Percentiles rank a stretch among this genome's conserved stretches.
These are phyloP conservation scores for Coemansia sp. DNA, from an alignment of 192 early-diverging fungal species.

Conservation along the genomic window DNA sequence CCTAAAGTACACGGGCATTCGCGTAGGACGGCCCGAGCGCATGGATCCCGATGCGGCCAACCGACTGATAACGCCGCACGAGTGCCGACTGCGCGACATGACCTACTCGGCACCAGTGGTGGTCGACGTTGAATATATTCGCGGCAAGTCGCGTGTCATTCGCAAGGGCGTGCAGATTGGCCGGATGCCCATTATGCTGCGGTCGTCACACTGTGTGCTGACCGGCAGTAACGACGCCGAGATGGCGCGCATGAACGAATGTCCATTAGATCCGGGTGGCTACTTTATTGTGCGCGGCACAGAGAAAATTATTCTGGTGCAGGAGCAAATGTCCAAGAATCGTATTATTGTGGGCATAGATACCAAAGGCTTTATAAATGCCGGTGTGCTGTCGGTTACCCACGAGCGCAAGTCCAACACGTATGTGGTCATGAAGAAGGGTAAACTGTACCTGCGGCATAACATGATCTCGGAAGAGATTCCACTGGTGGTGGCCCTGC, in stretches of 20 bases:
- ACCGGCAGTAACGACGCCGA: conserved; percentile 75
- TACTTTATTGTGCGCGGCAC: conserved; percentile 96
- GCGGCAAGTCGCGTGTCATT: conserved; percentile 76
- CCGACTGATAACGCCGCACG: conserved; percentile 84
- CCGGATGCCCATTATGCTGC: conserved; percentile 95
- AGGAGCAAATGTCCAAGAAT: conserved; percentile 98
- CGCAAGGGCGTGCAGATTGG: conserved; percentile 83
- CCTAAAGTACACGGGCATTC: conserved; percentile 87
- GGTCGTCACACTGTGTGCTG: conserved; percentile 81
- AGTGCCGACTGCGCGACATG: conserved; percentile 93
- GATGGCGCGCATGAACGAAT: conserved; percentile 86
- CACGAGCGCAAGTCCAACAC: conserved; percentile 94
- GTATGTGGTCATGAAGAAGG: conserved; percentile 67
- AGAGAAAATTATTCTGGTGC: conserved; percentile 97
- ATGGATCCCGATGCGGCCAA: conserved; percentile 71
- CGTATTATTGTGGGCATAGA: conserved; percentile 94
- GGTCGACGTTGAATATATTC: conserved; percentile 92
- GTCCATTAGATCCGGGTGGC: conserved; percentile 95
- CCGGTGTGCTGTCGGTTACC: conserved; percentile 86
- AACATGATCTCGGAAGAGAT: conserved; percentile 87
- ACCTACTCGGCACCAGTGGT: conserved; percentile 91
- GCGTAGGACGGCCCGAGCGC: conserved; percentile 78
- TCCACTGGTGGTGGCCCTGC: conserved; percentile 83
- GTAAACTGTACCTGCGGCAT: conserved; percentile 79
- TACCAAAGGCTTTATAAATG: conserved; percentile 74